Evolutionary conservation across 768 basidiomycete species (phyloP), one percentile per base, ranked within the genome.

Genomic region (Suillus fuscotomentosus): DNA sequence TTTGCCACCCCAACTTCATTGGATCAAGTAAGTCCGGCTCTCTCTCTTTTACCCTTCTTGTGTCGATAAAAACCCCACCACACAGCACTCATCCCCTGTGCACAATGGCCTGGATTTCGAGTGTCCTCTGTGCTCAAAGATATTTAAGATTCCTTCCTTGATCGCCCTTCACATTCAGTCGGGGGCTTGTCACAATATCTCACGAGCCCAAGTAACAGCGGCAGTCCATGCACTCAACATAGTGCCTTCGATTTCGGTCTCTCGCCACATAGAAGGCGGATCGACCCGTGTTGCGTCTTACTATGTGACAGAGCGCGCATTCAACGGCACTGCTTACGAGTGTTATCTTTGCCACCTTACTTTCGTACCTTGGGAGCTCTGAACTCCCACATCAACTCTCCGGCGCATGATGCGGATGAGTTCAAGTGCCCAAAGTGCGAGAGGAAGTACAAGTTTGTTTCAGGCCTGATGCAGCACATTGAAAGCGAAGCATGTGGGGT

Each of bases 351-450:
- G 82, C 65, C 66, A 72, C 45, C 70, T 67, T 41, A 69, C 65
- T n/a, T 82, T 79, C 43, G 60, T 13, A 64, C 69, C 5, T 73
- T 79, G 20, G 2, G 43, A 1, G 66, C 71, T 4, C 76, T 83
- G 22, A 65, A 65, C 39, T 39, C 64, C 34, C 72, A 73, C 38
- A 61, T 73, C 14, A 56, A 72, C 66, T 81, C 80, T 54, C 72
- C 74, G 5, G 60, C 55, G 15, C 81, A 82, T 65, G 78, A 79
- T 62, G 70, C 63, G 38, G 70, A 78, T 60, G 75, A 81, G 68
- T 84, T 82, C 72, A 74, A 69, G 62, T 84, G 82, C 63, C 82
- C 82, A 45, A 80, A 67, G 79, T 84, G 63, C 76, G 80, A 70
- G 59, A 67, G 27, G 39, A 66, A 73, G 65, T 80, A 77, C 69